Base-by-base conservation (phyloP, 2,329 filamentous ascomycete species). In the Fusarium staphyleae region DNA sequence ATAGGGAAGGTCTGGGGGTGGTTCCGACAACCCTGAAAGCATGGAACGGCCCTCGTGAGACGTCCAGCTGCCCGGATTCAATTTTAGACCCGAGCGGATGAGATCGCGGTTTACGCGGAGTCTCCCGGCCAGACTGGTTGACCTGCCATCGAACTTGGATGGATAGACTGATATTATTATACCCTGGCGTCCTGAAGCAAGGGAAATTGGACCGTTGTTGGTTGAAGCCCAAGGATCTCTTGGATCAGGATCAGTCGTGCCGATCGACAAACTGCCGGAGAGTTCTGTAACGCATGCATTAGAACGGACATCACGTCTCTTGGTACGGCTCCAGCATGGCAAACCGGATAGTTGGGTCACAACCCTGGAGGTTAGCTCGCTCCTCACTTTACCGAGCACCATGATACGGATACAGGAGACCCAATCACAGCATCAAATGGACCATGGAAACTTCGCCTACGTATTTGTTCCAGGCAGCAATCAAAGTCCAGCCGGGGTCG, bases 341-440 rank as follows among this genome's bases (percentile, higher is more conserved):
- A 39, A 49, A 49, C 53, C 51, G 34, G 39, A 47, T 32, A 32
- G 41, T 47, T 45, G 36, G 51, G 41, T 22, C 42, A 5, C 3
- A 42, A 32, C 36, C 28, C 32, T 39, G 19, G 51, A 34, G 39
- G 37, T 29, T 19, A 22, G 30, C 41, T 47, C 39, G 33, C 54
- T 41, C 51, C 30, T 15, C n/a, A 36, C 39, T 59, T 39, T 37
- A 41, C 47, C 47, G 50, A 53, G 28, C 30, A 51, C 53, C 41
- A 42, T 49, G 52, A 44, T 51, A 52, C 35, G 42, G 52, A 44
- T 51, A 52, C 35, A 44, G n/a, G 39, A 48, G 55, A 52, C 24
- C 55, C 62, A 62, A 64, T 60, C 52, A 52, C 45, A 22, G 56
- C 46, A 54, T 51, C 51, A 37, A 44, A 30, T 55, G 28, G 48